phyloP scores from a whole-genome alignment of 75 land plant species.

The Chamaecyparis obtusa region DNA sequence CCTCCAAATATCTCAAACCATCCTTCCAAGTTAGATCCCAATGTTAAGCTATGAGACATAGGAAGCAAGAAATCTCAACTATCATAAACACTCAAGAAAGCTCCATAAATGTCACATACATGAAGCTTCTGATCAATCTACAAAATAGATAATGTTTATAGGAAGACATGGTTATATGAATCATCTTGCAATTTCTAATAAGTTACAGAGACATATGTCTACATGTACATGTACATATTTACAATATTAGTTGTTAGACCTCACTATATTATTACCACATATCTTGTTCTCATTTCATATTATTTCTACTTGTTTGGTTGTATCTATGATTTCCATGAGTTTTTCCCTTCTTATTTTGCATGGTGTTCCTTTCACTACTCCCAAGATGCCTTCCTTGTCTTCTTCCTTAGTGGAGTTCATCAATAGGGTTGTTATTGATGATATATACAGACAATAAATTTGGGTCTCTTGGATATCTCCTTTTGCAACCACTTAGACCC shows the following conservation, averaged over 20 bases:
- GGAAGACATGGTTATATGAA: not conserved
- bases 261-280: no score
- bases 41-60: not conserved
- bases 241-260: no score
- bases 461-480: not conserved
- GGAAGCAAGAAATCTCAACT: slow-evolving; percentile 43
- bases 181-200: not conserved
- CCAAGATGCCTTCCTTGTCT: not conserved
- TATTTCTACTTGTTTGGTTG: no score
- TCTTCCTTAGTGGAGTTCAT: not conserved
- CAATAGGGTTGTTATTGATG: not conserved
- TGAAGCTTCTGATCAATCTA: slow-evolving; percentile 99
- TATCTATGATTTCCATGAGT: no score
- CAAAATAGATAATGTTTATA: slow-evolving; percentile 10
- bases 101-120: slow-evolving; percentile 99
- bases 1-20: slow-evolving; percentile 40
- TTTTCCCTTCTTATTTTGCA: no score
- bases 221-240: no score
- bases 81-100: slow-evolving; percentile 98
- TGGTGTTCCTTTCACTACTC: not conserved
- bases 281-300: no score
- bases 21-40: slow-evolving; percentile 8
- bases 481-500: not conserved
- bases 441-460: not conserved
- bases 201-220: no score